Percentiles rank a stretch among this genome's conserved stretches.
These are phyloP conservation scores for Paramecium sexaurelia DNA, from an alignment of 73 alveolate species.

Conservation along the genomic window DNA sequence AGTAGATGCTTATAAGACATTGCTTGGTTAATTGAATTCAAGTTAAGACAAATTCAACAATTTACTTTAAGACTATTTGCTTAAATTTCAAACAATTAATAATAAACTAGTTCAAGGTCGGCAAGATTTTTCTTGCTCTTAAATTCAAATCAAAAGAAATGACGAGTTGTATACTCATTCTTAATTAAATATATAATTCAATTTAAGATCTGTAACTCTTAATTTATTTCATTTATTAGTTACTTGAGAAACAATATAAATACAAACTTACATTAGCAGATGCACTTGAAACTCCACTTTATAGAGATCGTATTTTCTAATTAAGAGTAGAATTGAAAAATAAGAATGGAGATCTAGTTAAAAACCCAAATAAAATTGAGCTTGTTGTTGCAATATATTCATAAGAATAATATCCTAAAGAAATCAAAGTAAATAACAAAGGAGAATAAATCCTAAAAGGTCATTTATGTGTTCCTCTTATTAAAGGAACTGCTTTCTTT, in stretches of 20 bases:
- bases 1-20: slow-evolving; percentile 51
- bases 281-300: slow-evolving; percentile 47
- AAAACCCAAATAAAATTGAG: slow-evolving; percentile 38
- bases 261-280: slow-evolving; percentile 9
- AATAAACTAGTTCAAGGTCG: neutral
- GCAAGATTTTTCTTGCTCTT: neutral
- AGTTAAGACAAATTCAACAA: slow-evolving; percentile 28
- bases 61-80: slow-evolving; percentile 15
- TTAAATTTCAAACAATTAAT: slow-evolving; percentile 13
- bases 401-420: slow-evolving; percentile 35
- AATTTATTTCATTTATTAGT: neutral
- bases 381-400: slow-evolving; percentile 22
- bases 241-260: slow-evolving; percentile 37
- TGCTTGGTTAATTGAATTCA: neutral
- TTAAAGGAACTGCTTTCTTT: slow-evolving; percentile 47
- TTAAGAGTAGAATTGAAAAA: slow-evolving; percentile 31
- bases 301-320: slow-evolving; percentile 31
- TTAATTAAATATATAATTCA: slow-evolving; percentile 19
- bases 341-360: slow-evolving; percentile 1
- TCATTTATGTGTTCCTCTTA: slow-evolving; percentile 29
- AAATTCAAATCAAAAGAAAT: slow-evolving; percentile 44
- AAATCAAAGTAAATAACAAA: slow-evolving; percentile 50
- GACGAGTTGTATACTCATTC: slow-evolving; percentile 47
- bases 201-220: slow-evolving; percentile 28
- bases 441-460: slow-evolving; percentile 45